phyloP scores from a whole-genome alignment of 2,329 filamentous ascomycete species.

The Hymenoscyphus infarciens region DNA sequence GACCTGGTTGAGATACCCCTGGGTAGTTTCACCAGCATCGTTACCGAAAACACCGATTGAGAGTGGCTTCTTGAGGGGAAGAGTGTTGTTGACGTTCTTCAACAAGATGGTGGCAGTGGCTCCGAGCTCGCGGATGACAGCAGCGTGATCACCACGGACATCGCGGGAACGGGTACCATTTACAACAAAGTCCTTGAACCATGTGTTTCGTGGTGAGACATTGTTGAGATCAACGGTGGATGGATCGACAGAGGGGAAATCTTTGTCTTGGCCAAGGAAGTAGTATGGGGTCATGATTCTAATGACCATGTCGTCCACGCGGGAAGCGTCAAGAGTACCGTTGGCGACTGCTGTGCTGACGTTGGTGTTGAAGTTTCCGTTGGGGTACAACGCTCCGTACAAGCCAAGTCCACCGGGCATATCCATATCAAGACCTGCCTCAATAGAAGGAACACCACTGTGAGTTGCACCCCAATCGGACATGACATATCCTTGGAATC shows the following conservation, averaged over 20 bases:
- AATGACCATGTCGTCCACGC: slow-evolving; percentile 60
- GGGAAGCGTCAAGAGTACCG: slow-evolving; percentile 51
- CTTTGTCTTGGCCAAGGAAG: slow-evolving; percentile 45
- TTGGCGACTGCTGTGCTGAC: slow-evolving; percentile 54
- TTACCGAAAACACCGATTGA: slow-evolving; percentile 51
- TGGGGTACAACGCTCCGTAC: slow-evolving; percentile 55
- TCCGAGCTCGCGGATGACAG: slow-evolving; percentile 43
- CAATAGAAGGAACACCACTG: slow-evolving; percentile 70
- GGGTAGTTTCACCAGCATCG: slow-evolving; percentile 60
- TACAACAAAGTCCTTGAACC: slow-evolving; percentile 71
- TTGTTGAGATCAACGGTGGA: slow-evolving; percentile 21
- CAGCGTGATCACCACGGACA: slow-evolving; percentile 54
- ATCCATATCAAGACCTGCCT: slow-evolving; percentile 73
- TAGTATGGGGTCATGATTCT: slow-evolving; percentile 63
- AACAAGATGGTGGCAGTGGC: slow-evolving; percentile 59
- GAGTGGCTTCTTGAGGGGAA: slow-evolving; percentile 53
- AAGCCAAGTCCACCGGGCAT: slow-evolving; percentile 50
- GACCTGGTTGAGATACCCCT: slow-evolving; percentile 19
- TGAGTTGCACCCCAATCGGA: slow-evolving; percentile 83
- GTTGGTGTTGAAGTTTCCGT: slow-evolving; percentile 34
- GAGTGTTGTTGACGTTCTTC: slow-evolving; percentile 54
- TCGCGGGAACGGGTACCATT: slow-evolving; percentile 83
- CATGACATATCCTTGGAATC: slow-evolving; percentile 78
- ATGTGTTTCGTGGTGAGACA: slow-evolving; percentile 15
- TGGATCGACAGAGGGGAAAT: slow-evolving; percentile 40